Evolutionary conservation across 2,329 filamentous ascomycete species (phyloP), one percentile per base, ranked within the genome.

Genomic region (Fusarium acutatum): DNA sequence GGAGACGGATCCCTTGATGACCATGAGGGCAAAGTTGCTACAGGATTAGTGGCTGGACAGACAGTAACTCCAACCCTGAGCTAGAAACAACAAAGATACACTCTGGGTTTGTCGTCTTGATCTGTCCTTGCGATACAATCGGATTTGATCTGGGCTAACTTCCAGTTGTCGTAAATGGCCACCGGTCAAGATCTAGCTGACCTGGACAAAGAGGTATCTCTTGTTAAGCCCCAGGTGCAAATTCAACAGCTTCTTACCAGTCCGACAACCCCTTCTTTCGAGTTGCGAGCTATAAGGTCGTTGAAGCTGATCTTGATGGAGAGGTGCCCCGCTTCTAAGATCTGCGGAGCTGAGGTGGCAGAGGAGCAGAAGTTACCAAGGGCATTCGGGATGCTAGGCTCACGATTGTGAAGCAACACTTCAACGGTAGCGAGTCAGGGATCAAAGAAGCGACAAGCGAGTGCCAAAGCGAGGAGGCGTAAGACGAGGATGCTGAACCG

Each of bases 401-500:
- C 63, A 22, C 57, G 41, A 56, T 61, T 70, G 53, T 58, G 46
- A 52, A 52, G 53, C 59, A 44, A 60, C 72, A 47, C 58, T 50
- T 47, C 64, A 40, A 64, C 50, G 46, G 60, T 63, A 66, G 60
- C 54, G 60, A 64, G 54, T 66, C 65, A 72, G 67, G 62, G 57
- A 64, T 69, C 53, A 72, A 67, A 62, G 67, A 69, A 53, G 67
- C 67, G 67, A 74, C 71, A 76, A 75, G 79, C 80, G 78, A 82
- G 77, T 79, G 79, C 52, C 78, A 83, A 79, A 75, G 78, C 80
- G 72, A 74, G 72, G 56, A 72, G 54, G 53, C 75, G 86, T 87
- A 80, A 82, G 84, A 88, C 86, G 83, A 84, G 84, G 84, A 84
- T 84, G 84, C 83, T 85, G 84, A 84, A 84, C 82, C 80, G 85